Conservation (phyloP, 2,329 filamentous ascomycete species). For the Ustilaginoidea virens region DNA sequence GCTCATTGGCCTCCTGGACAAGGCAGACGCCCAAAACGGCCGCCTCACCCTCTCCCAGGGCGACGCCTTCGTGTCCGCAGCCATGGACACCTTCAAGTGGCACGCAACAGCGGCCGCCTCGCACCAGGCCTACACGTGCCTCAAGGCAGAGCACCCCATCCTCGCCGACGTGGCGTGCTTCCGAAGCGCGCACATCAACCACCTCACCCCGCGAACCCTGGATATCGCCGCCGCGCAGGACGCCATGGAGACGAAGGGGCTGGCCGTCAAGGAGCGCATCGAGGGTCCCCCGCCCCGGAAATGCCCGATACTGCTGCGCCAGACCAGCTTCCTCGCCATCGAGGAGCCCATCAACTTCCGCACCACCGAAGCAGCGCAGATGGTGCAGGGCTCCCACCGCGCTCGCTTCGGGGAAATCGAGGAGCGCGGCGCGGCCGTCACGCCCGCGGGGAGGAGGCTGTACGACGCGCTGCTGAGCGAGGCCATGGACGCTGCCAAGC, state of each 20-base stretch:
- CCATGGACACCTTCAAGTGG: constrained; percentile 32
- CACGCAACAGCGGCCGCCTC: constrained; percentile 23
- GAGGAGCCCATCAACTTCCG: constrained; percentile 30
- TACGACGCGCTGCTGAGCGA: constrained; percentile 28
- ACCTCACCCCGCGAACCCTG: constrained; percentile 34
- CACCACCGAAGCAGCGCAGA: constrained; percentile 5
- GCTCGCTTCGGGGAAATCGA: constrained; percentile 39
- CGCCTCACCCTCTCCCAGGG: constrained; percentile 15
- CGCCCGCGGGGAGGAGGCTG: constrained; percentile 24
- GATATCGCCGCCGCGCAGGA: constrained; percentile 29
- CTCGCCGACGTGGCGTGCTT: constrained; percentile 30
- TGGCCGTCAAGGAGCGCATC: constrained; percentile 31
- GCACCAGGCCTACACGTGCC: constrained; percentile 22
- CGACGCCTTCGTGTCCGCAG: constrained; percentile 24
- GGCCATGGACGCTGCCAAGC: constrained; percentile 9
- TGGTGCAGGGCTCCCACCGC: constrained; percentile 24
- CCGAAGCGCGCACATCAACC: constrained; percentile 33
- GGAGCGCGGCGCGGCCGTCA: constrained; percentile 34
- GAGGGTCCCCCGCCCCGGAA: constrained; percentile 31
- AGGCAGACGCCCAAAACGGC: constrained; percentile 14
- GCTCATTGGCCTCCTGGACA: constrained; percentile 20
- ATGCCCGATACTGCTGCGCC: constrained; percentile 31
- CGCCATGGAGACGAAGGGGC: constrained; percentile 22
- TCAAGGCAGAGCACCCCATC: constrained; percentile 28
- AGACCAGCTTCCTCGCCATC: constrained; percentile 37